Percentiles rank a stretch among this genome's conserved stretches.
These are phyloP conservation scores for Clonostachys rosea DNA, from an alignment of 2,329 filamentous ascomycete genomes.

Conservation along the genomic window DNA sequence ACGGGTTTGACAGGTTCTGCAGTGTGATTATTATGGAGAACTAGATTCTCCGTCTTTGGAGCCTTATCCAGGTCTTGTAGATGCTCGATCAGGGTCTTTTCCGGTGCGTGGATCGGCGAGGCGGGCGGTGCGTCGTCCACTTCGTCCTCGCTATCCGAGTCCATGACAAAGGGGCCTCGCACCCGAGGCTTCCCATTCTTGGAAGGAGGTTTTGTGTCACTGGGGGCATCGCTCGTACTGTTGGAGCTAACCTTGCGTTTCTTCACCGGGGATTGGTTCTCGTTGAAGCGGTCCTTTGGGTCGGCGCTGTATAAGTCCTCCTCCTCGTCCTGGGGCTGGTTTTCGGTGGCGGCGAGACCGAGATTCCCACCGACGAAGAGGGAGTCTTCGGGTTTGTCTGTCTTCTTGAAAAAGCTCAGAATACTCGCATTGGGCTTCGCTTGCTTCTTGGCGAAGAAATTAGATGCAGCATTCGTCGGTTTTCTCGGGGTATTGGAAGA, in stretches of 20 bases:
- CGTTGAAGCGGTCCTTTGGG: slow-evolving; percentile 20
- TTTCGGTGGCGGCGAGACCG: slow-evolving; percentile 8
- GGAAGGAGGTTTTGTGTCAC: slow-evolving; percentile 1
- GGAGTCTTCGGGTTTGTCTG: slow-evolving; percentile 51
- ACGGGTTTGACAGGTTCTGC: neutral
- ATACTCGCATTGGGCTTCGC: slow-evolving; percentile 58
- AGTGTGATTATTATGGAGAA: too few species aligned
- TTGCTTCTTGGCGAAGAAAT: slow-evolving; percentile 15
- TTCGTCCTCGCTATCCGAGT: slow-evolving; percentile 54
- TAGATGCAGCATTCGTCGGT: slow-evolving; percentile 6
- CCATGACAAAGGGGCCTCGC: slow-evolving; percentile 60
- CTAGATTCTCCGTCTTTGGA: neutral
- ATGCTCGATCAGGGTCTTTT: neutral
- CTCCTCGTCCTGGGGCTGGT: slow-evolving; percentile 16
- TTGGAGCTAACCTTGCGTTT: slow-evolving; percentile 6
- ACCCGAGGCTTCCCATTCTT: slow-evolving; percentile 13
- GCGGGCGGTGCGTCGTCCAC: neutral
- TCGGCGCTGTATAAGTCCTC: slow-evolving; percentile 19
- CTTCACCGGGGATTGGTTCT: slow-evolving; percentile 22
- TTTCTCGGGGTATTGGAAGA: slow-evolving; percentile 25
- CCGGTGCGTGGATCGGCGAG: neutral
- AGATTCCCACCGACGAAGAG: slow-evolving; percentile 44
- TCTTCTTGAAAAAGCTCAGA: slow-evolving; percentile 71
- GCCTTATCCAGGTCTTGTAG: neutral
- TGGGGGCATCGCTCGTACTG: slow-evolving; percentile 1